Conservation (phyloP, 768 basidiomycete species). For the Mycena latifolia region DNA sequence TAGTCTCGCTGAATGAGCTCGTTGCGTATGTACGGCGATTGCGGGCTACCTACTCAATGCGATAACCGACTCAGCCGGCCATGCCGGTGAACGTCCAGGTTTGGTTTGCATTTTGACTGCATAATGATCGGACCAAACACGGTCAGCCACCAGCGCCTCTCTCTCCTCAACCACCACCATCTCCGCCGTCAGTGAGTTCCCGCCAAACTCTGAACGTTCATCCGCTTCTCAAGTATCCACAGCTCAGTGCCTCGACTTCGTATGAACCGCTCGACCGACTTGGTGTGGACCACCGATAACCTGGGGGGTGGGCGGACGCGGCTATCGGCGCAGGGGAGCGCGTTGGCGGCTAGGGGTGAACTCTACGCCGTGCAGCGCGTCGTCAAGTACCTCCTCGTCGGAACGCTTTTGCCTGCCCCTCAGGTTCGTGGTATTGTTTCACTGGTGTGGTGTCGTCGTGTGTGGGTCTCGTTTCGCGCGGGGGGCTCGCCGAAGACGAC, state of each 20-base stretch:
- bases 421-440: no score
- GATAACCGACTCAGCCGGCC: no score
- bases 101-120: background rate
- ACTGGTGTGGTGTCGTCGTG: no score
- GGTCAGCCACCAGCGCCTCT: background rate
- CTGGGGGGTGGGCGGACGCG: slow-evolving; percentile 2
- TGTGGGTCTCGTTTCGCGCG: no score
- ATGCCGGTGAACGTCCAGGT: no score
- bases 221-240: background rate
- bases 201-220: background rate
- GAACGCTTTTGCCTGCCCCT: slow-evolving; percentile 1
- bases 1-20: background rate
- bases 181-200: background rate
- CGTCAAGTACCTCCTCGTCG: slow-evolving; percentile 15
- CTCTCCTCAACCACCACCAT: background rate
- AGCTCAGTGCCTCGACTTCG: background rate
- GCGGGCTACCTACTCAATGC: no score
- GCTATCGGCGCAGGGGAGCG: slow-evolving; percentile 8
- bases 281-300: background rate
- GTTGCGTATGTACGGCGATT: no score
- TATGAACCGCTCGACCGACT: background rate
- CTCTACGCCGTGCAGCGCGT: slow-evolving; percentile 16
- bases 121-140: background rate
- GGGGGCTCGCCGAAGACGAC: no score
- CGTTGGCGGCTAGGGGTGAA: slow-evolving; percentile 12